Conservation (phyloP, 2,329 filamentous ascomycete species). For the Microdochium trichocladiopsis region DNA sequence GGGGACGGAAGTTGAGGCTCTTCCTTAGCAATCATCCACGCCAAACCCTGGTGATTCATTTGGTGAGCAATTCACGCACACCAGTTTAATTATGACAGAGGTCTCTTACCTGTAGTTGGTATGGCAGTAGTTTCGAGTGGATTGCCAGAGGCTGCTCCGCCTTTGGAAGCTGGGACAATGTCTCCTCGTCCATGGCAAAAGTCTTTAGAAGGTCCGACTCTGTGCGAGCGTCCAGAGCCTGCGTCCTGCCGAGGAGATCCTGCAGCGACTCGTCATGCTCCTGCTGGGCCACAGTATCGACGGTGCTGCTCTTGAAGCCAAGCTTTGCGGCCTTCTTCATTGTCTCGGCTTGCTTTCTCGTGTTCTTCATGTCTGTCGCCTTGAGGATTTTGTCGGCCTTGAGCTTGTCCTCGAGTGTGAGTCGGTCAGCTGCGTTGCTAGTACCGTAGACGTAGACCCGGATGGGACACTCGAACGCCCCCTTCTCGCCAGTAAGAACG, state of each 20-base stretch:
- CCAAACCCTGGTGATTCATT: constrained; percentile 53
- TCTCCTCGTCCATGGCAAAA: constrained; percentile 63
- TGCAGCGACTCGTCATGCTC: constrained; percentile 37
- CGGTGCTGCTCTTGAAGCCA: constrained; percentile 27
- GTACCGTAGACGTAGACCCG: constrained; percentile 64
- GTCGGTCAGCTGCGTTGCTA: constrained; percentile 41
- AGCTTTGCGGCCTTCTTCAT: constrained; percentile 33
- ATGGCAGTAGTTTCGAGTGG: constrained; percentile 64
- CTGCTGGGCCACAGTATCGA: constrained; percentile 24
- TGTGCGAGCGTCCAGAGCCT: constrained; percentile 60
- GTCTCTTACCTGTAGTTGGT: constrained; percentile 56
- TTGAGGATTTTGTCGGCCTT: constrained; percentile 58
- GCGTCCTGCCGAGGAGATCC: constrained; percentile 58
- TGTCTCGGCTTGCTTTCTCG: constrained; percentile 44
- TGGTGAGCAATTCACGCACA: constrained; percentile 2
- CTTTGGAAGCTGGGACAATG: constrained; percentile 64
- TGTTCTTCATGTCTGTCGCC: constrained; percentile 47
- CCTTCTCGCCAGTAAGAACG: constrained; percentile 59
- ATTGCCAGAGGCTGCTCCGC: constrained; percentile 61
- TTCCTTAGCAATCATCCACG: constrained; percentile 77
- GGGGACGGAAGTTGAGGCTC: constrained; percentile 55
- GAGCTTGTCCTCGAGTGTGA: constrained; percentile 53
- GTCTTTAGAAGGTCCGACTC: constrained; percentile 60
- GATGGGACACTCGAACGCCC: constrained; percentile 65
- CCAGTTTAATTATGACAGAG: background rate